phyloP scores from a whole-genome alignment of 805 yeast genomes.

The Ogataea henricii region DNA sequence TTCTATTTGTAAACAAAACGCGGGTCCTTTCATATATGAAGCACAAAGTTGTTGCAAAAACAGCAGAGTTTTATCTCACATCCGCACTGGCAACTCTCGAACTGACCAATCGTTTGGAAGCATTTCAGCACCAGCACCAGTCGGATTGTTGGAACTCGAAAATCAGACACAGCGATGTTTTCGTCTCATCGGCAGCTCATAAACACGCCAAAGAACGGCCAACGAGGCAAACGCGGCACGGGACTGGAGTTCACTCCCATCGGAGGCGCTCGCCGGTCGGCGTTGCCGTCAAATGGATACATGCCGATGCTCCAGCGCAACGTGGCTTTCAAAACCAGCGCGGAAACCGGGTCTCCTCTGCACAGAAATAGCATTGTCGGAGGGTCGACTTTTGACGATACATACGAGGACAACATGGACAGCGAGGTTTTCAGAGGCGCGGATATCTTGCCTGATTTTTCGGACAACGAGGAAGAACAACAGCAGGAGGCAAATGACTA shows the following conservation, averaged over 20 bases:
- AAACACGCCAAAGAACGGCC: slow-evolving; percentile 31
- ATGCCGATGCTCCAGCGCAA: slow-evolving; percentile 20
- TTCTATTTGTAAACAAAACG: slow-evolving; percentile 13
- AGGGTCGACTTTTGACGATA: slow-evolving; percentile 27
- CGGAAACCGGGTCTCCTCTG: slow-evolving; percentile 19
- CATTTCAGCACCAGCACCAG: too few relatives aligned
- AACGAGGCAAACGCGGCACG: slow-evolving; percentile 21
- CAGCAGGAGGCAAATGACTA: slow-evolving; percentile 11
- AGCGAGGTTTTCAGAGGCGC: slow-evolving; percentile 28
- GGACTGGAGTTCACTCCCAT: slow-evolving; percentile 45
- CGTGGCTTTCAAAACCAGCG: slow-evolving; percentile 19
- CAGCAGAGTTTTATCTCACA: neutral
- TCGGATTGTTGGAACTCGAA: too few relatives aligned
- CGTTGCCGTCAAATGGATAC: slow-evolving; percentile 14
- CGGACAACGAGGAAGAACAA: slow-evolving; percentile 18
- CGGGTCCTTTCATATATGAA: slow-evolving; percentile 6
- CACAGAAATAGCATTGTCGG: slow-evolving; percentile 9
- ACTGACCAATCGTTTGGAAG: too few relatives aligned
- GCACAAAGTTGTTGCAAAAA: too few relatives aligned
- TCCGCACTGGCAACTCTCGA: too few relatives aligned
- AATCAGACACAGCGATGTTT: slow-evolving; percentile 33
- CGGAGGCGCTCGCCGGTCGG: slow-evolving; percentile 29
- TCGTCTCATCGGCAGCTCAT: slow-evolving; percentile 32
- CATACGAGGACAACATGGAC: slow-evolving; percentile 18
- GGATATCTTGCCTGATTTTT: slow-evolving; percentile 29